Base-by-base conservation (phyloP, 495 filamentous ascomycete genomes). In the Aspergillus nidulans region DNA sequence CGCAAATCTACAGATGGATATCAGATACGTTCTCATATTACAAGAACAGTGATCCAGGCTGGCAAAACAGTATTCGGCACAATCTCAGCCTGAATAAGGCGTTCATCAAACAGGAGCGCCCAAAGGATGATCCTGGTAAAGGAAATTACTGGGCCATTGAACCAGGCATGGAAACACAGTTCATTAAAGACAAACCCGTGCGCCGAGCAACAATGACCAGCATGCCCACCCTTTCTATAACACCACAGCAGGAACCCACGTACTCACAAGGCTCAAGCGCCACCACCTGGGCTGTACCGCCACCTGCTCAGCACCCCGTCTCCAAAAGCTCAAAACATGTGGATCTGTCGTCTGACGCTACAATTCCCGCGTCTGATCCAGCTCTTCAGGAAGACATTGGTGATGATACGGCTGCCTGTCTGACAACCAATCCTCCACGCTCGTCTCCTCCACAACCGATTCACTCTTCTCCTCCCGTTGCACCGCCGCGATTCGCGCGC, bases 1-100 rank as follows among this genome's bases (percentile, higher is more conserved):
- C 91, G n/a, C 92, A 97, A 66, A 98, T 98, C 57, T 98, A 98
- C 81, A 95, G 94, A 64, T 98, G 94, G 94, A 97, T 98, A 55
- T 91, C 90, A 1, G 90, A 97, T 65, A 94, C 87, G 4, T 98
- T 90, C 67, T 82, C 80, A 2, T 95, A 89, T 69, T 98, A 97
- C 74, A 85, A 84, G 52, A 81, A 83, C 16, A 80, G 84, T 30
- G 90, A 95, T 52, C 81, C 88, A 5, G 92, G 94, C 23, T 98
- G 94, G 94, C 92, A 97, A 71, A 98, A 98, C 67, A 96, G 92
- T 73, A 98, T 98, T 69, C 87, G 94, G 1, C 94, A 98, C 64
- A 98, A 98, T 57, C 84, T 98, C n/a, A 95, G 90, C 63, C 77
- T 97, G 20, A 96, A 96, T 74, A 97, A 97, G 68, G 87, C 88